These are phyloP conservation scores for Miamiensis avidus DNA, from an alignment of 169 alveolate species.

Conservation along the genomic window DNA sequence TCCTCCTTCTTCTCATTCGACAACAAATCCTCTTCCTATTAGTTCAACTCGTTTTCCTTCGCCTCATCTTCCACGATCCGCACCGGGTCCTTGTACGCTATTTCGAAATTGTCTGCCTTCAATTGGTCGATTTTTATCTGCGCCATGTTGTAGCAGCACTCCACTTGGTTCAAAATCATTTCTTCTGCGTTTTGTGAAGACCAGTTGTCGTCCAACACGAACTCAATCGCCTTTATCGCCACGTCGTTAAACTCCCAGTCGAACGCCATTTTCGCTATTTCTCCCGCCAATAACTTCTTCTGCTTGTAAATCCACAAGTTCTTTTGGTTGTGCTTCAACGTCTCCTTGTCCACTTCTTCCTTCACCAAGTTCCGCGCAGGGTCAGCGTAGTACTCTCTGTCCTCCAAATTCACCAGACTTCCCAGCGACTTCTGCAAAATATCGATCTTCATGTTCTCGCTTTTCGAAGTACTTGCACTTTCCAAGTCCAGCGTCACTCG, in stretches of 20 bases:
- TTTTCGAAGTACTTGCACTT: conserved; percentile 72
- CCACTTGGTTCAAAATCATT: conserved; percentile 72
- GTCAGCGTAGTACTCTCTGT: conserved; percentile 57
- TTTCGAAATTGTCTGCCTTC: conserved; percentile 72
- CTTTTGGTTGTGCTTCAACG: conserved; percentile 58
- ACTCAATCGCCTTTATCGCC: conserved; percentile 68
- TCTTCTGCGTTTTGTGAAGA: conserved; percentile 79
- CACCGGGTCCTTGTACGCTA: conserved; percentile 61
- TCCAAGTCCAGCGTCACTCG: conserved; percentile 77
- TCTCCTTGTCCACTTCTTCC: conserved; percentile 72
- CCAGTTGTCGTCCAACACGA: conserved; percentile 67
- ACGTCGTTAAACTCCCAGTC: conserved; percentile 69
- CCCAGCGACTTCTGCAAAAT: conserved; percentile 72
- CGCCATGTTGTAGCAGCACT: conserved; percentile 71
- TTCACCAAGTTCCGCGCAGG: conserved; percentile 68
- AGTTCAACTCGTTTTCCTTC: conserved; percentile 62
- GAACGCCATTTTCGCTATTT: conserved; percentile 75
- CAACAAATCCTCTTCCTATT: conserved; percentile 60
- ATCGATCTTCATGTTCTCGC: conserved; percentile 66
- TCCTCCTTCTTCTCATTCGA: conserved; percentile 59
- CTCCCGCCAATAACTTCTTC: conserved; percentile 68
- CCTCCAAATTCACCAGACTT: conserved; percentile 57
- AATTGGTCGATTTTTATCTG: conserved; percentile 71
- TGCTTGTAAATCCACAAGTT: conserved; percentile 47
- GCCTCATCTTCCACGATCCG: conserved; percentile 54